Conservation (phyloP, 305 asterid genomes). For the Lippia alba region DNA sequence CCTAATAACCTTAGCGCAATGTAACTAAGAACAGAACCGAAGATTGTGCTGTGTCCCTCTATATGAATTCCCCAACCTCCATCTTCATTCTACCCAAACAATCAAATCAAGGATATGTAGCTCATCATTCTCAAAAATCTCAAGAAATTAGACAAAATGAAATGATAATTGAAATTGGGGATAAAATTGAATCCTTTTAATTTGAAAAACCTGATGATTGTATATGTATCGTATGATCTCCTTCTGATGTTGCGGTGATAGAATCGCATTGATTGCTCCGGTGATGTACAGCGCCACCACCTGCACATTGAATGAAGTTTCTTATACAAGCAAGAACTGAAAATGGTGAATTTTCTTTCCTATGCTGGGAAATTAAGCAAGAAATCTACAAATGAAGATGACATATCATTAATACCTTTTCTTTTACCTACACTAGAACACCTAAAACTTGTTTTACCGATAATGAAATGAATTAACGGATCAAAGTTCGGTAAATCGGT, state of each 20-base stretch:
- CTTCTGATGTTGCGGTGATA: conserved; percentile 38
- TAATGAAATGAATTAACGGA: too few species aligned
- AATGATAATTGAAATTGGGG: too few species aligned
- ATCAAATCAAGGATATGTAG: neutral
- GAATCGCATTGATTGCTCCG: conserved; percentile 27
- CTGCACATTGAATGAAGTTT: conserved; percentile 30
- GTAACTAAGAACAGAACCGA: conserved; percentile 51
- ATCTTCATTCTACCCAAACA: conserved; percentile 52
- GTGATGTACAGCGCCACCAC: conserved; percentile 47
- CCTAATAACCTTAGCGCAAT: conserved; percentile 51
- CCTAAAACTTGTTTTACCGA: too few species aligned
- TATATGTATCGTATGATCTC: conserved; percentile 51
- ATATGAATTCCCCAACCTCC: conserved; percentile 69
- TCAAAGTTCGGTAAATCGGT: too few species aligned
- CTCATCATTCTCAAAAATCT: neutral
- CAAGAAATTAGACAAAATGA: too few species aligned
- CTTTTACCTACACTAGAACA: too few species aligned
- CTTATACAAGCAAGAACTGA: too few species aligned
- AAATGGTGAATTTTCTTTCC: too few species aligned
- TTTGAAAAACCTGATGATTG: conserved; percentile 45
- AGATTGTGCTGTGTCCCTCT: conserved; percentile 56
- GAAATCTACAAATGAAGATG: too few species aligned
- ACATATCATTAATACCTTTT: too few species aligned
- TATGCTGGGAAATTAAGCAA: too few species aligned
- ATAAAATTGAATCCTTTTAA: too few species aligned